Base-by-base conservation (phyloP, 768 basidiomycete genomes). In the Chalciporus pseudorubinellus region DNA sequence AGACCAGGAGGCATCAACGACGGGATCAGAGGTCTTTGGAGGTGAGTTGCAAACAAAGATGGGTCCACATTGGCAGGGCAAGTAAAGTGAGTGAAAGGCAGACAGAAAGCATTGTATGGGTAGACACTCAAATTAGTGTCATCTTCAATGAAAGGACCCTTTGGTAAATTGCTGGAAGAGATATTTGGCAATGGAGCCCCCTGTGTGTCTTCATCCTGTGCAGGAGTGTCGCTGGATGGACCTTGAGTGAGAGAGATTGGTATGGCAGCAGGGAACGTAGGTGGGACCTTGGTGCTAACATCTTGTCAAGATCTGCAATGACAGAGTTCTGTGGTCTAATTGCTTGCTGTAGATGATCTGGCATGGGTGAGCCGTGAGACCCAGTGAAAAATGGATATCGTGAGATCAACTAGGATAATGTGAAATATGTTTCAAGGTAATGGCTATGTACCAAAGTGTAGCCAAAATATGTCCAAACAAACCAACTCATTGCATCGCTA, bases 21-120 rank as follows among this genome's bases (percentile, higher is more conserved):
- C n/a, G n/a, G n/a, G n/a, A n/a, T 78, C 39, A 98, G 73, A 21
- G 92, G 79, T 3, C 89, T 80, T 62, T 92, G 89, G 26, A 91
- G 75, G 29, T 85, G 84, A 22, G 86, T 87, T 1, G 84, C 82
- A 59, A 82, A 84, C 50, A 83, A 71, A 39, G 75, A 69, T 12
- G 84, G 83, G 62, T 83, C 83, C 44, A 73, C 75, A 46, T 83
- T 81, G 26, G 80, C 57, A 21, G 78, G 74, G 34, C 88, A 83
- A 53, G 85, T 84, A 57, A 90, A 81, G 56, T 90, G 86, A 4
- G 84, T 76, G 66, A 95, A 87, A 12, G 94, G 94, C 60, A 93
- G 83, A 26, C 81, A 78, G 65, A 83, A 95, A 18, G 94, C 86
- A 67, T 95, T 95, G 74, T 94, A 95, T 3, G 94, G 94, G 61